A percentile compares a stretch with the other conserved stretches of the same genome.
phyloP scores from a whole-genome alignment of 2,329 filamentous ascomycete species.

The Ascochyta rabiei region DNA sequence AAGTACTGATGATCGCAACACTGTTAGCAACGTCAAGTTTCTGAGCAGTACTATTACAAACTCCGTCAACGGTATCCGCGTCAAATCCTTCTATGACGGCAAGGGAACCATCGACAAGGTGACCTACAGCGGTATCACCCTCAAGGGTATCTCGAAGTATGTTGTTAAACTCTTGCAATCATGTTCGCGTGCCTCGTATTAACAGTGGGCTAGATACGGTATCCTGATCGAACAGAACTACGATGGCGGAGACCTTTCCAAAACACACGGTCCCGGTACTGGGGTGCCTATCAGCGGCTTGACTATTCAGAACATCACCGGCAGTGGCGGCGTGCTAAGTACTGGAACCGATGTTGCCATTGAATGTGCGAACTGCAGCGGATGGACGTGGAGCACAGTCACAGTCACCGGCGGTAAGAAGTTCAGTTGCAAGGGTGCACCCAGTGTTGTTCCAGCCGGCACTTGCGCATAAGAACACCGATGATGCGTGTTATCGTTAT shows the following conservation, averaged over 20 bases:
- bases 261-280: too few relatives aligned
- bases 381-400: not conserved
- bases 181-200: too few relatives aligned
- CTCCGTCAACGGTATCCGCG: conserved; percentile 60
- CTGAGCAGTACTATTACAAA: conserved; percentile 54
- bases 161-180: too few relatives aligned
- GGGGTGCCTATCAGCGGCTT: too few relatives aligned
- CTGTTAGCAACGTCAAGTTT: conserved; percentile 43
- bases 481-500: too few relatives aligned
- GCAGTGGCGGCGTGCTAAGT: not conserved
- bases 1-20: conserved; percentile 11
- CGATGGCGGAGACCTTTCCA: too few relatives aligned
- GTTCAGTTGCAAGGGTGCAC: not conserved
- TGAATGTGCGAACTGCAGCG: not conserved
- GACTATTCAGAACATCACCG: too few relatives aligned
- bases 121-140: not conserved
- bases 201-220: too few relatives aligned
- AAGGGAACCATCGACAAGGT: not conserved
- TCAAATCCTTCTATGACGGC: conserved; percentile 50
- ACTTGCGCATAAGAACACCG: conserved; percentile 52
- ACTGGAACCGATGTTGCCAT: not conserved
- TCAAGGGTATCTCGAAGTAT: not conserved
- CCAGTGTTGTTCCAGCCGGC: conserved; percentile 35
- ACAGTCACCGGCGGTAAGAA: not conserved
- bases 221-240: too few relatives aligned